A percentile compares a stretch with the other conserved stretches of the same genome.
phyloP scores from a whole-genome alignment of 306 rosid species.

The Dryas drummondii region DNA sequence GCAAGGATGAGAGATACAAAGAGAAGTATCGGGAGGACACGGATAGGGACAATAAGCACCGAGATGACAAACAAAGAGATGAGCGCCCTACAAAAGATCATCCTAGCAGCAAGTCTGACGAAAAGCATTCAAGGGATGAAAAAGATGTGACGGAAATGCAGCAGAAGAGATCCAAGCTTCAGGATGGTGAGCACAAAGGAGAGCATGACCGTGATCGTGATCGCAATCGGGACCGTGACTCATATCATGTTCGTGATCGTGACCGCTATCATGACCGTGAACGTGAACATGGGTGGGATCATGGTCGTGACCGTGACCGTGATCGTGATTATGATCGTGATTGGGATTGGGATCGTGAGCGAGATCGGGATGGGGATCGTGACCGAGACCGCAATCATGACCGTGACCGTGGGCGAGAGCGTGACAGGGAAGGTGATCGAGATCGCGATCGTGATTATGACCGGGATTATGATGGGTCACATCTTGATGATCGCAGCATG shows the following conservation, averaged over 20 bases:
- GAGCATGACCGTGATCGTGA: constrained; percentile 39
- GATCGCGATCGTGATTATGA: constrained; percentile 46
- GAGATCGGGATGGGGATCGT: constrained; percentile 49
- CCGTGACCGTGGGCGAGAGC: constrained; percentile 51
- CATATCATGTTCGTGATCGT: constrained; percentile 39
- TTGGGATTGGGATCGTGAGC: constrained; percentile 37
- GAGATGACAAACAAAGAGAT: constrained; percentile 71
- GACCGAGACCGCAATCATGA: constrained; percentile 62
- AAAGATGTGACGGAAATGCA: constrained; percentile 61
- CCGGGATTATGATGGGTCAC: constrained; percentile 62
- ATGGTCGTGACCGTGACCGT: constrained; percentile 34
- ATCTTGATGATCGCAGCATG: constrained; percentile 54
- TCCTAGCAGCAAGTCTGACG: constrained; percentile 62
- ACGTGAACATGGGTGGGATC: constrained; percentile 38
- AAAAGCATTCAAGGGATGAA: constrained; percentile 71
- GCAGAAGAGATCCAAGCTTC: constrained; percentile 68
- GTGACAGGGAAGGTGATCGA: constrained; percentile 47
- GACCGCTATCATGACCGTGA: constrained; percentile 38
- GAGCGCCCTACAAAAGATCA: constrained; percentile 67
- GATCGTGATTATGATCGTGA: constrained; percentile 39
- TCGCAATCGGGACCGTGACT: constrained; percentile 40
- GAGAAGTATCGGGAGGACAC: constrained; percentile 73
- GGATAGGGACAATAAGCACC: constrained; percentile 72
- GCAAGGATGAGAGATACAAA: constrained; percentile 74
- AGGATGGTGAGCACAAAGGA: constrained; percentile 53